A percentile compares a stretch with the other conserved stretches of the same genome.
These are phyloP conservation scores for Elsinoe ampelina DNA, from an alignment of 2,329 filamentous ascomycete species.

Conservation along the genomic window DNA sequence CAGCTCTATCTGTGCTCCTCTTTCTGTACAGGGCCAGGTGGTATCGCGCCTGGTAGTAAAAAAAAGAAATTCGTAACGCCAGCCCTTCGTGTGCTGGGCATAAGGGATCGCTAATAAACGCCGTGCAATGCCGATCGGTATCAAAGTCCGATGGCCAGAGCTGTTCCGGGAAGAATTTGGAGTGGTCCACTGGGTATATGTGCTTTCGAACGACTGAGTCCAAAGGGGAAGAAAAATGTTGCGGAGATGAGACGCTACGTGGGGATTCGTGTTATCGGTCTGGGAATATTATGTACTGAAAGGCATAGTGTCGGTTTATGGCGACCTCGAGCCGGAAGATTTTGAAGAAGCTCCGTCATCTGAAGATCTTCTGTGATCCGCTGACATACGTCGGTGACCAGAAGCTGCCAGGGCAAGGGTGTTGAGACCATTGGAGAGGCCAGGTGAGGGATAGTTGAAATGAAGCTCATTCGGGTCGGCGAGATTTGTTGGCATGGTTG, in stretches of 20 bases:
- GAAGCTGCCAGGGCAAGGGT: conserved; percentile 30
- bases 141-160: conserved; percentile 3
- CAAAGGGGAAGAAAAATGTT: neutral
- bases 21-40: neutral
- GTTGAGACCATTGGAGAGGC: conserved; percentile 30
- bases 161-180: neutral
- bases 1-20: neutral
- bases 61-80: conserved; percentile 9
- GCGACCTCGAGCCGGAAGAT: conserved; percentile 1
- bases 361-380: conserved; percentile 25
- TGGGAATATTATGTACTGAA: neutral
- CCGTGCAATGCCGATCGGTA: conserved; percentile 6
- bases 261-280: neutral
- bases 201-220: conserved; percentile 5
- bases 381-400: conserved; percentile 26
- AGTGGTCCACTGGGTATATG: conserved; percentile 14
- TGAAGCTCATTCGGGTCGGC: conserved; percentile 26
- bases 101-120: neutral
- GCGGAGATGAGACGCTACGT: neutral
- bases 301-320: conserved; percentile 3
- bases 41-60: neutral
- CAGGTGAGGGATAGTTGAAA: conserved; percentile 29
- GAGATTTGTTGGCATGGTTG: conserved; percentile 23
- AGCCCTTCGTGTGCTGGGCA: conserved; percentile 5
- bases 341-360: conserved; percentile 17